Conservation (phyloP, 2,329 filamentous ascomycete species). For the Talaromyces sp. region DNA sequence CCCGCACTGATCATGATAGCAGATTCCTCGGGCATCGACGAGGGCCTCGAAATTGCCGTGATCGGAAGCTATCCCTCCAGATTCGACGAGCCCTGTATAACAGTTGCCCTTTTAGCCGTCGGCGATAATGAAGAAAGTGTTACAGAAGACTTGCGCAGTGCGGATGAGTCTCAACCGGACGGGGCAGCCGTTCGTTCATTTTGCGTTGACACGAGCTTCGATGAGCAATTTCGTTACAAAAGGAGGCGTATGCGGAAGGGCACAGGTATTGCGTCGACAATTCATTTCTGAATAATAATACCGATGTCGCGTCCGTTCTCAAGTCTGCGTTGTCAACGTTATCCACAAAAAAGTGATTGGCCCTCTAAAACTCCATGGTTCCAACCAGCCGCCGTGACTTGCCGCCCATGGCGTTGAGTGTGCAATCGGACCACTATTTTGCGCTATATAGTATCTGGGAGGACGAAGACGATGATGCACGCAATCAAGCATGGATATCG, state of each 20-base stretch:
- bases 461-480: slow-evolving; percentile 19
- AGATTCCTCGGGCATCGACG: slow-evolving; percentile 31
- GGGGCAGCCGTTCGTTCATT: slow-evolving; percentile 38
- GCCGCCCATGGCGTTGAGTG: slow-evolving; percentile 52
- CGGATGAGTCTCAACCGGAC: slow-evolving; percentile 40
- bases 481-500: slow-evolving; percentile 18
- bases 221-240: slow-evolving; percentile 34
- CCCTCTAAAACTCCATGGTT: slow-evolving; percentile 14
- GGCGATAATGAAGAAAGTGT: slow-evolving; percentile 19
- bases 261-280: slow-evolving; percentile 54
- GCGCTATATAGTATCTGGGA: slow-evolving; percentile 53
- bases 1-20: slow-evolving; percentile 10
- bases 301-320: slow-evolving; percentile 29
- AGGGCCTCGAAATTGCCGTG: slow-evolving; percentile 21
- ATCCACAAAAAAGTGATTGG: not conserved
- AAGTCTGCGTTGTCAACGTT: not conserved
- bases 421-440: slow-evolving; percentile 57
- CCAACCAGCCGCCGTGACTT: slow-evolving; percentile 42
- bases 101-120: slow-evolving; percentile 28
- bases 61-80: slow-evolving; percentile 15
- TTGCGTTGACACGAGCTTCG: slow-evolving; percentile 38
- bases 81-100: slow-evolving; percentile 16
- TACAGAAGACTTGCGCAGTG: slow-evolving; percentile 35
- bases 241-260: slow-evolving; percentile 45
- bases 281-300: slow-evolving; percentile 50